A percentile compares a stretch with the other conserved stretches of the same genome.
phyloP scores from a whole-genome alignment of 208 protist species.

The Trypanosoma caninum region DNA sequence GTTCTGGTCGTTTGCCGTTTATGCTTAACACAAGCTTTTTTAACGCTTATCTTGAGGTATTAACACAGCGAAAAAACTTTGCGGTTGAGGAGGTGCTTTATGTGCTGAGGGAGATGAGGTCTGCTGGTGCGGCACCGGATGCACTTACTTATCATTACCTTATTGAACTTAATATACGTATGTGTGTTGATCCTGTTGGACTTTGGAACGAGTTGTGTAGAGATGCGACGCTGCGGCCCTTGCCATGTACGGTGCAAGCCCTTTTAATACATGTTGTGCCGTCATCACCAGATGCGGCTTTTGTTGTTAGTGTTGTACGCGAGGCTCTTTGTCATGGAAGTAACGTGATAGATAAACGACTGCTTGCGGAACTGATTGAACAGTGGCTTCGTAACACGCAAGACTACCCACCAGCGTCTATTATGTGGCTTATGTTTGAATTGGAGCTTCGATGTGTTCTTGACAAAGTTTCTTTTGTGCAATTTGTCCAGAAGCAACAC shows the following conservation, averaged over 20 bases:
- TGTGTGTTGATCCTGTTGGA: constrained; percentile 51
- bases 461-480: constrained; percentile 68
- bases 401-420: constrained; percentile 73
- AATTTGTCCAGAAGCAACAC: constrained; percentile 73
- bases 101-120: constrained; percentile 57
- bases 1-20: not conserved
- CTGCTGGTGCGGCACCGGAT: constrained; percentile 29
- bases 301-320: constrained; percentile 68
- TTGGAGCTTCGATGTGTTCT: constrained; percentile 78
- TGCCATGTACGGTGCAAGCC: constrained; percentile 63
- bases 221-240: constrained; percentile 35
- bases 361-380: constrained; percentile 59
- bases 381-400: constrained; percentile 39
- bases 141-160: constrained; percentile 82
- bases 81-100: constrained; percentile 51
- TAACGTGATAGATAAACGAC: constrained; percentile 59
- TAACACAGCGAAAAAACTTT: constrained; percentile 63
- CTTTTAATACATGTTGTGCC: constrained; percentile 69
- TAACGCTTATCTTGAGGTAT: constrained; percentile 71
- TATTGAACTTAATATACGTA: constrained; percentile 74
- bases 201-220: constrained; percentile 69
- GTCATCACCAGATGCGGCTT: constrained; percentile 34
- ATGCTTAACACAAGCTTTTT: constrained; percentile 47
- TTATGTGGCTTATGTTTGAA: constrained; percentile 81
- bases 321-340: constrained; percentile 54